Evolutionary conservation across 228 moss, liverwort and hornwort genomes (phyloP).

Genomic region (Sphagnum fallax): DNA sequence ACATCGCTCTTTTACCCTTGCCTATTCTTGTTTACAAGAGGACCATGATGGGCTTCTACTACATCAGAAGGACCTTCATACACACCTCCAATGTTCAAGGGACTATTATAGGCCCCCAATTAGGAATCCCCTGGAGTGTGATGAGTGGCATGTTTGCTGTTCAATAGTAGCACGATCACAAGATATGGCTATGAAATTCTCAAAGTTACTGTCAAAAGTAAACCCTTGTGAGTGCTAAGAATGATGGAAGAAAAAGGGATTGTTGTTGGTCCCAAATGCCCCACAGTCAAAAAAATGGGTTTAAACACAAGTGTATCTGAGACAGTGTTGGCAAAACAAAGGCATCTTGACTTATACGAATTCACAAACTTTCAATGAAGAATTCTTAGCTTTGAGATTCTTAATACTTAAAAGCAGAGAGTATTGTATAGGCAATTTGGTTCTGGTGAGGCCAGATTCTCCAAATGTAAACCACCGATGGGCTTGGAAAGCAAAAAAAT

Average conservation of each 20-base stretch:
- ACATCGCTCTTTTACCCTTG: not conserved
- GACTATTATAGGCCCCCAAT: not conserved
- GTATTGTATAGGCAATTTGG: not conserved
- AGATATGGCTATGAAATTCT: not conserved
- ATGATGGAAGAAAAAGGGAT: slow-evolving; percentile 4
- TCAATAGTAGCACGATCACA: not conserved
- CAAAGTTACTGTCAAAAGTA: not conserved
- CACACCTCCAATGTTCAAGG: not conserved
- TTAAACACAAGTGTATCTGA: not conserved
- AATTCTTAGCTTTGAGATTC: not conserved
- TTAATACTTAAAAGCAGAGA: not conserved
- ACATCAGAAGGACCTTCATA: not conserved
- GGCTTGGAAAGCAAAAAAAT: not conserved
- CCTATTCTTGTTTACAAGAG: not conserved
- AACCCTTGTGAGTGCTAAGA: not conserved
- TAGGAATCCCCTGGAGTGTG: not conserved
- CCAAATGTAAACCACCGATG: not conserved
- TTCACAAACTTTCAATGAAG: not conserved
- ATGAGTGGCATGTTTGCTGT: not conserved
- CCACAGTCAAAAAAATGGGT: slow-evolving; percentile 1
- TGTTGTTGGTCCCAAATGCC: not conserved
- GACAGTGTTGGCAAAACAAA: not conserved
- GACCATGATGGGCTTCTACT: not conserved
- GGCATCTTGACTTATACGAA: not conserved
- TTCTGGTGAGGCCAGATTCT: slow-evolving; percentile 4